A percentile compares a stretch with the other conserved stretches of the same genome.
These are phyloP conservation scores for Metschnikowia noctiluminum DNA, from an alignment of 805 yeast species.

Conservation along the genomic window DNA sequence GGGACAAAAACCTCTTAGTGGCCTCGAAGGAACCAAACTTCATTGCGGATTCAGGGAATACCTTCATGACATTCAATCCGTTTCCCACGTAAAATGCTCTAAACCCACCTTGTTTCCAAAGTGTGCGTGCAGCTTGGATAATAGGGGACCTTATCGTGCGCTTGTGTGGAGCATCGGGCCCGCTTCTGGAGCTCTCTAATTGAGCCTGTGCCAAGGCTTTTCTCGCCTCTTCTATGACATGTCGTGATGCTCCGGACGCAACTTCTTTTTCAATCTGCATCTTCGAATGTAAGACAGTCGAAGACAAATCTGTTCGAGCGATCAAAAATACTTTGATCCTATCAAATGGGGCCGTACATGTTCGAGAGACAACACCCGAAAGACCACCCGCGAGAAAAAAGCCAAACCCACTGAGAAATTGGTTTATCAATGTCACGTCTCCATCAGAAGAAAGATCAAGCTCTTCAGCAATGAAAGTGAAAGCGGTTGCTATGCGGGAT, in stretches of 20 bases:
- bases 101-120: conserved; percentile 87
- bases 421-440: conserved; percentile 81
- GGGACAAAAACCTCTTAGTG: conserved; percentile 69
- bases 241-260: conserved; percentile 33
- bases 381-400: conserved; percentile 93
- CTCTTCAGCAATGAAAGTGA: conserved; percentile 73
- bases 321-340: conserved; percentile 90
- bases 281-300: conserved; percentile 62
- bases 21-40: conserved; percentile 95
- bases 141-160: conserved; percentile 66
- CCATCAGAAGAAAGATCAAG: conserved; percentile 84
- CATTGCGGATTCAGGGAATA: conserved; percentile 96
- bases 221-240: conserved; percentile 34
- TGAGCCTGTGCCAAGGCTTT: conserved; percentile 27
- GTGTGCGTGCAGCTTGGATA: conserved; percentile 70
- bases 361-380: conserved; percentile 93
- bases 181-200: conserved; percentile 27
- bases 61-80: conserved; percentile 88
- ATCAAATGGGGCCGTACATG: conserved; percentile 96
- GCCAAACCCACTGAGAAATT: conserved; percentile 79
- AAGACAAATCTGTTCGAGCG: conserved; percentile 80
- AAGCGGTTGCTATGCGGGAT: conserved; percentile 77
- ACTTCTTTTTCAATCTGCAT: conserved; percentile 37
- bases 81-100: conserved; percentile 91
- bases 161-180: conserved; percentile 39